Evolutionary conservation across 2,329 filamentous ascomycete genomes (phyloP), one percentile per base, ranked within the genome.

Genomic region (Pestalotiopsis sp.): DNA sequence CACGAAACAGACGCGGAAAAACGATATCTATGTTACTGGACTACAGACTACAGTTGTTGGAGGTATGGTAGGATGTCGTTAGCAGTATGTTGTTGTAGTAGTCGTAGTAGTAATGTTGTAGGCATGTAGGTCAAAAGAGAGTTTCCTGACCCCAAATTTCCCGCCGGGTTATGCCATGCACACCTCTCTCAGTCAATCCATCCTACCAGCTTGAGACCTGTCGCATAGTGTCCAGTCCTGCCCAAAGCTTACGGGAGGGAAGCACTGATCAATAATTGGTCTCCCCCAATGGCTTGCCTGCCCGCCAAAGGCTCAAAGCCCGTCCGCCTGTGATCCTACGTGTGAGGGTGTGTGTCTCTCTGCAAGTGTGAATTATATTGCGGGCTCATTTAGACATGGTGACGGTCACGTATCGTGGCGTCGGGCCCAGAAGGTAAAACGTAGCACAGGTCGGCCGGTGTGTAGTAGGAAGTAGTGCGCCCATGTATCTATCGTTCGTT

Each of bases 141-240:
- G 59, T 61, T 61, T 38, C 31, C 31, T 61, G 27, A n/a, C 12
- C 57, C 27, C 59, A 38, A 61, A 61, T 61, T 38, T 39, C 31
- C 31, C 59, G 59, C 59, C 59, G 31, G 59, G 59, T 39, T 36
- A 61, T 39, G 59, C 59, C 59, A 61, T 61, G 59, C 59, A 61
- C 27, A 31, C 31, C 31, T 31, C 7, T 9, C 31, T 31, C 31
- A 31, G 31, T 31, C 31, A 31, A 31, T 61, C 45, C 17, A 39
- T 20, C 12, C 59, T 61, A 36, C 59, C 59, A 61, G 31, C 59
- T 20, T 61, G 59, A 61, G 59, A 61, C 59, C 59, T 61, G 59
- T 61, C 59, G 27, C 31, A 39, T 27, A 36, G 59, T 52, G 45
- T 20, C 45, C 45, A 52, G 45, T n/a, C 45, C 45, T 52, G 45